A percentile compares a stretch with the other conserved stretches of the same genome.
Evolutionary conservation across 73 alveolate species (phyloP).

Genomic region (Symbiodinium natans): DNA sequence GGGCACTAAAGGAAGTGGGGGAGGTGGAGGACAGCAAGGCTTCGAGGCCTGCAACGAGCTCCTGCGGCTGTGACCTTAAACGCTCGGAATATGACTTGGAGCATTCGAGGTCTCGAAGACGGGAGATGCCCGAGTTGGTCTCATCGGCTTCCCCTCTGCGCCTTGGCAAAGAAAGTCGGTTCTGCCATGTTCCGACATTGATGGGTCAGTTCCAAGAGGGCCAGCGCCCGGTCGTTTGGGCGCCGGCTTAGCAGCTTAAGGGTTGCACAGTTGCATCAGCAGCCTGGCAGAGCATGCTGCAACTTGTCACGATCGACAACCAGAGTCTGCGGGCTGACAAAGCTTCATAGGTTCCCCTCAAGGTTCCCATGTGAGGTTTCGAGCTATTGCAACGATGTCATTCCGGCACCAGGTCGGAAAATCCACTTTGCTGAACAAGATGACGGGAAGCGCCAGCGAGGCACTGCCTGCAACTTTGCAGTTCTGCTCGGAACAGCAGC

Average conservation of each 20-base stretch:
- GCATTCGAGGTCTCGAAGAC: constrained; percentile 97
- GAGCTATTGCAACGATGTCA: too few relatives aligned
- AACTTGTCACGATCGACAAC: too few relatives aligned
- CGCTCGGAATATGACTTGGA: not conserved
- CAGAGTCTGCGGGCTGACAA: too few relatives aligned
- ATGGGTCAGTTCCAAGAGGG: too few relatives aligned
- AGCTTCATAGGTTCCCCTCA: too few relatives aligned
- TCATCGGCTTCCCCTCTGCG: constrained; percentile 99
- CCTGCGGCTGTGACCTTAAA: too few relatives aligned
- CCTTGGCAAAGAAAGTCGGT: constrained; percentile 95
- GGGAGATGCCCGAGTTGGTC: constrained; percentile 99
- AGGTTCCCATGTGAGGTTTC: too few relatives aligned
- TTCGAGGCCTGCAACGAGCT: constrained; percentile 96
- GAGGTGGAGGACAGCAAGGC: constrained; percentile 98
- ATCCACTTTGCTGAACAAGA: constrained; percentile 92
- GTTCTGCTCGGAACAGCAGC: not conserved
- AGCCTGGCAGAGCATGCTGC: too few relatives aligned
- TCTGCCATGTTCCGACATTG: too few relatives aligned
- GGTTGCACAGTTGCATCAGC: too few relatives aligned
- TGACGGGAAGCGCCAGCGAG: constrained; percentile 92
- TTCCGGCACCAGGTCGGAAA: constrained; percentile 77
- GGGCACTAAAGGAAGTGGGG: constrained; percentile 97
- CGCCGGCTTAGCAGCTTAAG: too few relatives aligned
- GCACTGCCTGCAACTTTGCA: not conserved
- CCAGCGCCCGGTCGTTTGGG: too few relatives aligned